Conservation (phyloP, 2,329 filamentous ascomycete genomes). For the Penicillium sp. region DNA sequence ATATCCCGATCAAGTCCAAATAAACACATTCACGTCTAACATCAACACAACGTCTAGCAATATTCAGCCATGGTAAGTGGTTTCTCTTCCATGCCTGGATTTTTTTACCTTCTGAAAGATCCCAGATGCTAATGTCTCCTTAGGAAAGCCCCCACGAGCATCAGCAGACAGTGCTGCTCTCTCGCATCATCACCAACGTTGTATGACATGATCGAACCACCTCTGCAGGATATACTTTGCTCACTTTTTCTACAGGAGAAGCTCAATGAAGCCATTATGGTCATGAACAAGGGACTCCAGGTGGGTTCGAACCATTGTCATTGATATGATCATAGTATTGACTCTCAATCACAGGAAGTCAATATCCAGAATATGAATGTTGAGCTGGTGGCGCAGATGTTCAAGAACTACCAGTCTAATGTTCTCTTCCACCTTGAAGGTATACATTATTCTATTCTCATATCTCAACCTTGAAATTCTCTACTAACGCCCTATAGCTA, state of each 20-base stretch:
- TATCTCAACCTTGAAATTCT: background rate
- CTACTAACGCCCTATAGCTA: constrained; percentile 56
- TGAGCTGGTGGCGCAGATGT: constrained; percentile 97
- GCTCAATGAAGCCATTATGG: constrained; percentile 87
- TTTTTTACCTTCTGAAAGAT: background rate
- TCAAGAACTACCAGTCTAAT: constrained; percentile 99
- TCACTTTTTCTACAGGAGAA: constrained; percentile 67
- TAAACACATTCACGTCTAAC: constrained; percentile 13
- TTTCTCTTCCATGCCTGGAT: background rate
- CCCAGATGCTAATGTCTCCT: background rate
- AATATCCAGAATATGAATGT: constrained; percentile 99
- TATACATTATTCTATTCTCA: constrained; percentile 40
- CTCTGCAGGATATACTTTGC: constrained; percentile 6
- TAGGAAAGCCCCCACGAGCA: constrained; percentile 96
- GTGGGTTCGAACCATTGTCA: constrained; percentile 45
- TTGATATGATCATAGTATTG: background rate
- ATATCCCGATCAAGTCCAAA: constrained; percentile 1
- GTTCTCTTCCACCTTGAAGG: constrained; percentile 97
- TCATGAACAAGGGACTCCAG: constrained; percentile 89
- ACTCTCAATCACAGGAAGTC: constrained; percentile 66
- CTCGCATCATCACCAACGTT: constrained; percentile 95
- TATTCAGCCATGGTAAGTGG: constrained; percentile 3
- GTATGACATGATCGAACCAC: constrained; percentile 54
- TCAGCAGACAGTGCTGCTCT: constrained; percentile 89
- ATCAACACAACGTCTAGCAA: background rate